Conservation (phyloP, 257 asterid genomes). For the Solanum paucissectum region DNA sequence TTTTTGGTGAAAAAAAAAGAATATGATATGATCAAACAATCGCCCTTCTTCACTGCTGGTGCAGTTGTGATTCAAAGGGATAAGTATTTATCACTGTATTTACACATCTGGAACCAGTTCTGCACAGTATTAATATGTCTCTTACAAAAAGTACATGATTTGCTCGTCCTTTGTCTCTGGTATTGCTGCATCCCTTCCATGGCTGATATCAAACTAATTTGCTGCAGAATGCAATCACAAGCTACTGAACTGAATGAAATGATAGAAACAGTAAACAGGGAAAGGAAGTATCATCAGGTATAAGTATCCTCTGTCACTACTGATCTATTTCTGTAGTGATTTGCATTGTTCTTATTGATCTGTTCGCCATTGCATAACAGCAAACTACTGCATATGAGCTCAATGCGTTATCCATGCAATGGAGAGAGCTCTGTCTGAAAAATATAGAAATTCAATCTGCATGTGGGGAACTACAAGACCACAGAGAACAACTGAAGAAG, state of each 20-base stretch:
- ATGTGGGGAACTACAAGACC: constrained; percentile 52
- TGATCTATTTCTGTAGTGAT: neutral
- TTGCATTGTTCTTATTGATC: neutral
- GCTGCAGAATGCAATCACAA: constrained; percentile 62
- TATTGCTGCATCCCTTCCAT: neutral
- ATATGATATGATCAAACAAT: neutral
- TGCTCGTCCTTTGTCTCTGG: neutral
- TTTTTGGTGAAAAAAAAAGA: neutral
- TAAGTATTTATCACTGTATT: neutral
- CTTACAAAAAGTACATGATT: neutral
- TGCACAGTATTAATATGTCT: neutral
- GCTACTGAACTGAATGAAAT: constrained; percentile 55
- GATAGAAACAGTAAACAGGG: constrained; percentile 86
- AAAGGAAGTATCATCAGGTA: constrained; percentile 98
- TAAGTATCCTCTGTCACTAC: neutral
- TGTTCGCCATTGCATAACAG: constrained; percentile 30
- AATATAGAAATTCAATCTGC: constrained; percentile 86
- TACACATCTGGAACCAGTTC: neutral
- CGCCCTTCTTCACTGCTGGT: neutral
- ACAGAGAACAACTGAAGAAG: constrained; percentile 42
- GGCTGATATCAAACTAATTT: constrained; percentile 5
- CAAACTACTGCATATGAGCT: constrained; percentile 96
- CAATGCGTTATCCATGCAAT: constrained; percentile 72
- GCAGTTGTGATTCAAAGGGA: neutral
- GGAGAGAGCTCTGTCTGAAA: constrained; percentile 88